phyloP scores from a whole-genome alignment of 1,284 basidiomycete genomes.

The Sporisorium iseilematis-ciliati region DNA sequence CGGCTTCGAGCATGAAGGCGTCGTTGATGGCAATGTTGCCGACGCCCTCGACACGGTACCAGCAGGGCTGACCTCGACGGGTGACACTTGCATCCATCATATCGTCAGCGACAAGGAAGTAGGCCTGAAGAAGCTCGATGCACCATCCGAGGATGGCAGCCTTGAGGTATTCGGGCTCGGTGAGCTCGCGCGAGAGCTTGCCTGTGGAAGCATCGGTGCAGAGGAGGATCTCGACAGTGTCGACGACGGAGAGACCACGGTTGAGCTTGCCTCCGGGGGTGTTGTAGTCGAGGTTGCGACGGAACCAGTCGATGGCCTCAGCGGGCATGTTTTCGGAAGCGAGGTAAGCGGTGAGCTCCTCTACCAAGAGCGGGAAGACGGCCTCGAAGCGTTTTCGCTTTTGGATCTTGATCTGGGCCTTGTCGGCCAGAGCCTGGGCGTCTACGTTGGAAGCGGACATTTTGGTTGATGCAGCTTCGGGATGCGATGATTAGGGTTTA shows the following conservation, averaged over 20 bases:
- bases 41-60: conserved; percentile 78
- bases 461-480: not conserved
- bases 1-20: conserved; percentile 93
- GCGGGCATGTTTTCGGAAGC: conserved; percentile 76
- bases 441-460: conserved; percentile 41
- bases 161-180: conserved; percentile 80
- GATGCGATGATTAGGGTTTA: not conserved
- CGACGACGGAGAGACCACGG: conserved; percentile 92
- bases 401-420: conserved; percentile 64
- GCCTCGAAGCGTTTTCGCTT: conserved; percentile 71
- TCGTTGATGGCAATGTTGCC: conserved; percentile 95
- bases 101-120: conserved; percentile 97
- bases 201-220: conserved; percentile 74
- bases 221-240: conserved; percentile 86
- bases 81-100: conserved; percentile 97
- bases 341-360: conserved; percentile 77
- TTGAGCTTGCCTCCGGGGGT: conserved; percentile 97
- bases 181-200: conserved; percentile 70
- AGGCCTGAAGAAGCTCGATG: conserved; percentile 97
- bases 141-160: conserved; percentile 95
- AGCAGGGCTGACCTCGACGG: conserved; percentile 97
- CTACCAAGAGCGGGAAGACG: conserved; percentile 74
- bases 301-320: conserved; percentile 85
- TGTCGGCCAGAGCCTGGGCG: conserved; percentile 39
- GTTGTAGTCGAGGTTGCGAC: conserved; percentile 83